Percentiles rank a stretch among this genome's conserved stretches.
These are phyloP conservation scores for Vigna angularis DNA, from an alignment of 306 rosid species.

Conservation along the genomic window DNA sequence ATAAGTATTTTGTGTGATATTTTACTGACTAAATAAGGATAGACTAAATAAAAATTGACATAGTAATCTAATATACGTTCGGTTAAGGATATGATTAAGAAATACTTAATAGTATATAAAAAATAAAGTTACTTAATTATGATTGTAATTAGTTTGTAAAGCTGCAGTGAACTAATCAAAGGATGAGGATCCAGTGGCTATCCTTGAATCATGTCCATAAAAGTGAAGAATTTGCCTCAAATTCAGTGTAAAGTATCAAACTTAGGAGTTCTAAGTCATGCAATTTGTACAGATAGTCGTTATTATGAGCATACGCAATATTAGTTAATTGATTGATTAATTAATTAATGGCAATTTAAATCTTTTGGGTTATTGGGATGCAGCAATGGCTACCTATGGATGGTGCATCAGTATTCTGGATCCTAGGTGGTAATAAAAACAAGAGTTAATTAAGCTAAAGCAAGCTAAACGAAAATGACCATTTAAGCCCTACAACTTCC, in stretches of 20 bases:
- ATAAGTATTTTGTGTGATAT: too few species aligned
- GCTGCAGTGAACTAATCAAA: conserved; percentile 42
- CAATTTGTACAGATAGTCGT: conserved; percentile 23
- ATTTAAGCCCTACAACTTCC: conserved; percentile 37
- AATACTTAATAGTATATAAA: too few species aligned
- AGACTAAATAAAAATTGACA: too few species aligned
- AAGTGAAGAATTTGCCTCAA: conserved; percentile 68
- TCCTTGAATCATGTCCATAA: conserved; percentile 62
- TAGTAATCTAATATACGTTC: too few species aligned
- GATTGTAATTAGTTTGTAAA: conserved; percentile 14
- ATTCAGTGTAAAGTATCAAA: conserved; percentile 74
- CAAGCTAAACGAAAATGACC: conserved; percentile 42
- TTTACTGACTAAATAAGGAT: too few species aligned
- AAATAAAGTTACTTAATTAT: not conserved
- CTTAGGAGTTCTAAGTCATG: conserved; percentile 49
- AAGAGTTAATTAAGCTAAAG: conserved; percentile 33
- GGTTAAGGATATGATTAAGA: too few species aligned
- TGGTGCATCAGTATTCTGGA: conserved; percentile 57
- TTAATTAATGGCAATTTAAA: conserved; percentile 43
- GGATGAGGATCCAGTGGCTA: conserved; percentile 43
- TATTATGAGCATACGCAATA: conserved; percentile 40
- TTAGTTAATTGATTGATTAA: conserved; percentile 25
- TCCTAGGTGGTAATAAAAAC: conserved; percentile 58
- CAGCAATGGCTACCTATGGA: conserved; percentile 38
- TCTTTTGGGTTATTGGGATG: conserved; percentile 42